Base-by-base conservation (phyloP, 495 filamentous ascomycete species). In the Pseudoneurospora amorphoporcata region DNA sequence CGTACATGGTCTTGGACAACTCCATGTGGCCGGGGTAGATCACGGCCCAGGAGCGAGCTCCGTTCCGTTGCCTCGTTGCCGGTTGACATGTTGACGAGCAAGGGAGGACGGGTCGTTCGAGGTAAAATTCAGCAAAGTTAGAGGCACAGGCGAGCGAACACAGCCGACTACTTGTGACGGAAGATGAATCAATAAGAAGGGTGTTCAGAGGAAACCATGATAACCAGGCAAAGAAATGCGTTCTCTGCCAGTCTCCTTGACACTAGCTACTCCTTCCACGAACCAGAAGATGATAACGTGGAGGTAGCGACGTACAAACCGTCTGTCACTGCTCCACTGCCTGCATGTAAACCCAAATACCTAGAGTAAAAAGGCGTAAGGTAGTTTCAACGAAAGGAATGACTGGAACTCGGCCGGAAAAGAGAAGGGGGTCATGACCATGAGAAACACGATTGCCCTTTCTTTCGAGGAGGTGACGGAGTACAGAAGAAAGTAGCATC, bases 1-100 rank as follows among this genome's bases (percentile, higher is more conserved):
- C 78, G 17, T 82, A 85, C 82, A 71, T 81, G 78, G 43, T 75
- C 76, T 69, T 82, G 76, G 74, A 75, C 70, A 53, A 72, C 47
- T 16, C 53, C 53, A 35, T 61, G 35, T 0, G 53, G 53, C 7
- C 29, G 29, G 0, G 53, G 29, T 6, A 61, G 53, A 17, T 61
- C 53, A 61, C 53, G 53, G 3, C 14, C 29, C 29, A 61, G 29
- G 29, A 61, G 53, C 6, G 53, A 35, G 14, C 23, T 61, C 5
- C 29, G 53, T 61, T 61, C 53, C 29, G 53, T 61, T 61, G 29
- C 53, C 53, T 61, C 53, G 29, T 35, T 8, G 53, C 7, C 29
- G 7, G 23, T 65, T 14, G 53, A 65, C 53, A 65, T 65, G 29
- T 65, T 65, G 14, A 17, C 14, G 7, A 65, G 29, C 53, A 35